Evolutionary conservation across 1,284 basidiomycete species (phyloP), one percentile per base, ranked within the genome.

Genomic region (Fistulinella staudtii): DNA sequence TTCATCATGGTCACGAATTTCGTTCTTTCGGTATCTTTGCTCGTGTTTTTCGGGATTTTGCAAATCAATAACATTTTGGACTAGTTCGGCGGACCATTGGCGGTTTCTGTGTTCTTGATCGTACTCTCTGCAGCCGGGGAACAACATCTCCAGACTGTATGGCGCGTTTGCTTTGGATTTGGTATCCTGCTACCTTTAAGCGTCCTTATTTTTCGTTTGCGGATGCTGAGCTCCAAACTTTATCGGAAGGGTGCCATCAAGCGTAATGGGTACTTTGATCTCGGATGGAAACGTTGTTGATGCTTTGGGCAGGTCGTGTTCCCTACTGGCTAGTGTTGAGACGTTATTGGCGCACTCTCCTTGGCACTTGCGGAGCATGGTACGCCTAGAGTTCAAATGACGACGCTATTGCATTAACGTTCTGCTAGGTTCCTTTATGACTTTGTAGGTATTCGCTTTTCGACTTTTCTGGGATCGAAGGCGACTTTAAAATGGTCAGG

Each of bases 1-100:
- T 86, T 87, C 62, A 82, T 87, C 58, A 75, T 86, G 73, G 83
- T 85, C 49, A 89, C 85, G 20, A 88, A 88, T 58, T 77, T 84
- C 38, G 78, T 82, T 36, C 69, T 83, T 42, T 69, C 69, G 50
- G 76, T 76, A 55, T 53, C 59, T 63, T 35, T n/a, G n/a, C 24
- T 2, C 27, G 11, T 14, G 8, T 43, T 34, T 15, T 6, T 36
- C 36, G 29, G 13, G n/a, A 27, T 36, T 48, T 36, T n/a, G 11
- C 30, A 39, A 31, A 60, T 24, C 60, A 33, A 61, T 25, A 33
- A n/a, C 15, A 14, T 23, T 38, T 7, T 56, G 8, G 34, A 46
- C 49, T 36, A 76, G 77, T 77, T 84, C 51, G 85, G 85, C 31
- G 80, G 80, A 0, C 83, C 85, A 7, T 66, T 90, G 45, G 82